phyloP scores from a whole-genome alignment of 495 filamentous ascomycete genomes.

The Aeminium ludgeri region DNA sequence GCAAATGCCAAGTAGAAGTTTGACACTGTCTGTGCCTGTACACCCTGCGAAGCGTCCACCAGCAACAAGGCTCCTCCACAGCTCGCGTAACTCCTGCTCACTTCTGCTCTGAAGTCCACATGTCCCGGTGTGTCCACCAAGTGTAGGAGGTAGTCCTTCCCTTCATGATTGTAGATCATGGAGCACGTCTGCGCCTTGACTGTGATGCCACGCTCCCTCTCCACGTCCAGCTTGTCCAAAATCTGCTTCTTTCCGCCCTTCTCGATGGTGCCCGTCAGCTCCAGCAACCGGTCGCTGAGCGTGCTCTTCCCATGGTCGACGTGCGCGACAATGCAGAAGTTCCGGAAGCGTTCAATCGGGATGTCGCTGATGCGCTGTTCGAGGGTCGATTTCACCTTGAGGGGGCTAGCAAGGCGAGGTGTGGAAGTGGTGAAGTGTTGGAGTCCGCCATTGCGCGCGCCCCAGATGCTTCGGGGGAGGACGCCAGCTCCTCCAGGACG shows the following conservation, averaged over 20 bases:
- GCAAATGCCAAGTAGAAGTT: constrained; percentile 97
- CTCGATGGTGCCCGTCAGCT: constrained; percentile 86
- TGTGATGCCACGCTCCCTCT: constrained; percentile 88
- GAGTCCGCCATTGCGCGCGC: constrained; percentile 15
- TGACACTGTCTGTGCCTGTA: constrained; percentile 89
- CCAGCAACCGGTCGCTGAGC: constrained; percentile 76
- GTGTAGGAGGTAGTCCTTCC: constrained; percentile 80
- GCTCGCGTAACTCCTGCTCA: constrained; percentile 82
- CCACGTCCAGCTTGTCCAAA: constrained; percentile 90
- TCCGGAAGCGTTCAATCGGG: constrained; percentile 80
- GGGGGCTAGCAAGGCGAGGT: constrained; percentile 19
- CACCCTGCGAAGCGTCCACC: constrained; percentile 83
- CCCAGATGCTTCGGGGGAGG: neutral
- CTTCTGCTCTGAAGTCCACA: constrained; percentile 93
- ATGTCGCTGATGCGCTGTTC: constrained; percentile 74
- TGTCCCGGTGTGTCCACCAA: constrained; percentile 94
- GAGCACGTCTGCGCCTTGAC: constrained; percentile 98
- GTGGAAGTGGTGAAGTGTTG: constrained; percentile 27
- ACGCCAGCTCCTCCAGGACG: neutral
- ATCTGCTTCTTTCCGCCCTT: constrained; percentile 85
- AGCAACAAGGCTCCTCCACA: constrained; percentile 86
- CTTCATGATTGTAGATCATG: constrained; percentile 82
- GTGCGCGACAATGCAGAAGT: constrained; percentile 96
- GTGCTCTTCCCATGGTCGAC: constrained; percentile 98
- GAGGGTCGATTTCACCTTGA: constrained; percentile 32